phyloP scores from a whole-genome alignment of 2,329 filamentous ascomycete species.

The Drechslerella dactyloides region DNA sequence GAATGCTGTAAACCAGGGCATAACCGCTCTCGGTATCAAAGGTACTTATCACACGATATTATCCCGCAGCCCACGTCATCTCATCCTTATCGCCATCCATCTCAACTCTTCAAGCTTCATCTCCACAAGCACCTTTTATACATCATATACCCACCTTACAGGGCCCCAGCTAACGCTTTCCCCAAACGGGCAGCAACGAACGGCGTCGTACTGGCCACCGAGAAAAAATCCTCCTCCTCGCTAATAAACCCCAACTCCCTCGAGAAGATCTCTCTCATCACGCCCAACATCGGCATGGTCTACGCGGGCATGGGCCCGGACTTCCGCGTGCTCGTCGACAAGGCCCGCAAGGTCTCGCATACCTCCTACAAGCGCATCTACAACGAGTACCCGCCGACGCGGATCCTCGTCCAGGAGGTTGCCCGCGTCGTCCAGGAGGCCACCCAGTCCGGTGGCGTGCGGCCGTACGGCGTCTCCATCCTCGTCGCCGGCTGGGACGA shows the following conservation, averaged over 20 bases:
- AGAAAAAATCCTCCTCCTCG: conserved; percentile 98
- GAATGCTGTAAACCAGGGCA: conserved; percentile 98
- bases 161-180: conserved; percentile 49
- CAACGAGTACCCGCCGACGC: conserved; percentile 99
- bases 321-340: conserved; percentile 96
- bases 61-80: not conserved
- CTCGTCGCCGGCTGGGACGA: conserved; percentile 98
- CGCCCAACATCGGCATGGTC: conserved; percentile 99
- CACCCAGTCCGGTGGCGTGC: conserved; percentile 95
- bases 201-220: conserved; percentile 96
- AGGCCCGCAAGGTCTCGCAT: conserved; percentile 96
- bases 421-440: conserved; percentile 98
- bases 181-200: conserved; percentile 75
- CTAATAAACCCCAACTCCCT: conserved; percentile 94
- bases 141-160: conserved; percentile 11
- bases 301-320: conserved; percentile 99
- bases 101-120: conserved; percentile 1
- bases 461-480: conserved; percentile 94
- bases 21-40: conserved; percentile 98
- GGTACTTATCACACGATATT: conserved; percentile 65
- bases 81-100: not conserved
- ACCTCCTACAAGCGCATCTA: conserved; percentile 99
- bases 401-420: conserved; percentile 98
- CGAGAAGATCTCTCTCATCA: conserved; percentile 97
- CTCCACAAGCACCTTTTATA: not conserved